A percentile compares a stretch with the other conserved stretches of the same genome.
phyloP scores from a whole-genome alignment of 768 basidiomycete genomes.

The Stropharia rugosoannulata region DNA sequence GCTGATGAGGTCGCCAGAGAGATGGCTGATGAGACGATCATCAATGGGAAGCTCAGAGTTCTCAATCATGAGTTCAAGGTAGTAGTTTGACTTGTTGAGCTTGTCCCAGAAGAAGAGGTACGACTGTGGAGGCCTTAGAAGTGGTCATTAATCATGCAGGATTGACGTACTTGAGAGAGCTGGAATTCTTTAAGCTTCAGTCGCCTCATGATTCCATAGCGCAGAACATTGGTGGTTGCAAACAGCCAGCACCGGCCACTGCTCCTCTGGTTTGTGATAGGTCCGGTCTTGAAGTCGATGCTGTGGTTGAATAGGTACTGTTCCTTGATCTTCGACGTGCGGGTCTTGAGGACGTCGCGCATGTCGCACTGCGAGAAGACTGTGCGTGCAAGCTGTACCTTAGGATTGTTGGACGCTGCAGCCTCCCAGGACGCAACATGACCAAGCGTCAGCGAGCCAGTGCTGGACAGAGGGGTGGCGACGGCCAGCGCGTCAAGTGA shows the following conservation, averaged over 20 bases:
- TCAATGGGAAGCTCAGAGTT: slow-evolving; percentile 78
- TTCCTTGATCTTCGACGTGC: slow-evolving; percentile 60
- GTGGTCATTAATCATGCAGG: neutral
- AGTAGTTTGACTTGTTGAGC: slow-evolving; percentile 91
- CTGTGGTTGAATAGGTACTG: slow-evolving; percentile 81
- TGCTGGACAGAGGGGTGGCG: slow-evolving; percentile 43
- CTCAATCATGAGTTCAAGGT: slow-evolving; percentile 85
- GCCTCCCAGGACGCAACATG: slow-evolving; percentile 72
- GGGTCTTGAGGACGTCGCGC: slow-evolving; percentile 58
- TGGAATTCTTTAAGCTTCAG: slow-evolving; percentile 88
- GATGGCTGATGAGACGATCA: slow-evolving; percentile 76
- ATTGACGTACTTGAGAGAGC: slow-evolving; percentile 69
- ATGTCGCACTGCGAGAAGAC: slow-evolving; percentile 72
- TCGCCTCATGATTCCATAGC: slow-evolving; percentile 83
- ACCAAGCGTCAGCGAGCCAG: slow-evolving; percentile 59
- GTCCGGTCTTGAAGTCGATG: slow-evolving; percentile 78
- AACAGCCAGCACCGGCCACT: slow-evolving; percentile 97
- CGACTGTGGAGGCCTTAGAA: slow-evolving; percentile 39
- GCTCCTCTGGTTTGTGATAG: slow-evolving; percentile 84
- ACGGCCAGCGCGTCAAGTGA: slow-evolving; percentile 32
- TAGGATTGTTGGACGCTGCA: slow-evolving; percentile 50
- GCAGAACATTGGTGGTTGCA: slow-evolving; percentile 84
- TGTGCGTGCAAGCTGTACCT: slow-evolving; percentile 72
- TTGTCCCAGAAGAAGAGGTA: slow-evolving; percentile 98
- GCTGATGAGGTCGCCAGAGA: slow-evolving; percentile 75